phyloP scores from a whole-genome alignment of 352 stramenopile genomes.

The Phytophthora pini region DNA sequence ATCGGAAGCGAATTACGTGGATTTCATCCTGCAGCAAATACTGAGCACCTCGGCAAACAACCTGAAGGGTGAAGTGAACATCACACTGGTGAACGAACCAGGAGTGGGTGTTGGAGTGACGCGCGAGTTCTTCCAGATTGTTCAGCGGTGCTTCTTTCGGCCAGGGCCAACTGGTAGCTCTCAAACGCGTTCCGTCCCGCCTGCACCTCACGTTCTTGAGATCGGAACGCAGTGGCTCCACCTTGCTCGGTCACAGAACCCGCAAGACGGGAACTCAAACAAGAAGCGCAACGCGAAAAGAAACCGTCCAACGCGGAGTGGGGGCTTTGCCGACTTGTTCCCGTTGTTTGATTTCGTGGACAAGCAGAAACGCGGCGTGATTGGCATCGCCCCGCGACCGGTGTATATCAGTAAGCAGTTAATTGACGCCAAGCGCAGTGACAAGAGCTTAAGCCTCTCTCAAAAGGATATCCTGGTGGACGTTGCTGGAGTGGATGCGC shows the following conservation, averaged over 20 bases:
- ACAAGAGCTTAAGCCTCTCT: conserved; percentile 40
- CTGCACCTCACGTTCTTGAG: conserved; percentile 49
- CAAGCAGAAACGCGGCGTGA: conserved; percentile 32
- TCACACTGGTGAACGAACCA: conserved; percentile 74
- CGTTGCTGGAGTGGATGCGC: conserved; percentile 35
- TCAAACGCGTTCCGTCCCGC: conserved; percentile 5
- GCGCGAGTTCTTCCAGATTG: conserved; percentile 80
- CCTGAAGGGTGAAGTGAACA: conserved; percentile 69
- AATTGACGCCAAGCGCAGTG: conserved; percentile 44
- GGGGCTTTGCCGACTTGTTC: conserved; percentile 45
- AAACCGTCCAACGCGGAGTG: conserved; percentile 4
- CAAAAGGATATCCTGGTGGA: conserved; percentile 53
- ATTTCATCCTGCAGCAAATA: conserved; percentile 78
- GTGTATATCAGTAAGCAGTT: conserved; percentile 40
- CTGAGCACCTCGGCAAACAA: conserved; percentile 50
- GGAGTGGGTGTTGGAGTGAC: conserved; percentile 69
- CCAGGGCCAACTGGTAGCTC: conserved; percentile 21
- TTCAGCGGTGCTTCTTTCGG: conserved; percentile 69
- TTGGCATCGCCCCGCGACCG: conserved; percentile 44
- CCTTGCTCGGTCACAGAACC: conserved; percentile 48
- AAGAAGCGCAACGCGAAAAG: conserved; percentile 19
- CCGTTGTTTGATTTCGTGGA: conserved; percentile 64
- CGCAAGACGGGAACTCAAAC: conserved; percentile 11
- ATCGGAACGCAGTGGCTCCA: conserved; percentile 75
- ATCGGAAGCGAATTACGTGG: conserved; percentile 65